Percentiles rank a stretch among this genome's conserved stretches.
These are phyloP conservation scores for Monosporascus sp. DNA, from an alignment of 2,329 filamentous ascomycete genomes.

Conservation along the genomic window DNA sequence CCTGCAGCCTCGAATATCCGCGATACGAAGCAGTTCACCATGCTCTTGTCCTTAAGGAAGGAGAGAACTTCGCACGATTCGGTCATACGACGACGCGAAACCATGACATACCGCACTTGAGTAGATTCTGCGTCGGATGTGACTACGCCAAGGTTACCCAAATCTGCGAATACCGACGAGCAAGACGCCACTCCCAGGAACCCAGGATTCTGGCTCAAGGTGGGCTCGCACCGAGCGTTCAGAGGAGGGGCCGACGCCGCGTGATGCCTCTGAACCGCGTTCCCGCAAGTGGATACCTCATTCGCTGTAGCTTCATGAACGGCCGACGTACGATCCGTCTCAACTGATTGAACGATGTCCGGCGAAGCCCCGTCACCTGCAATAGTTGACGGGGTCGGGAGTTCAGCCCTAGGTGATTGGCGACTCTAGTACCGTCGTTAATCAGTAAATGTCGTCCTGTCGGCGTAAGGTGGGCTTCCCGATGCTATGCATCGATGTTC, in stretches of 20 bases:
- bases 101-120: slow-evolving; percentile 17
- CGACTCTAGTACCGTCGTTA: slow-evolving; percentile 11
- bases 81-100: slow-evolving; percentile 26
- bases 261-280: slow-evolving; percentile 16
- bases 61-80: slow-evolving; percentile 27
- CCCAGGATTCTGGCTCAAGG: slow-evolving; percentile 18
- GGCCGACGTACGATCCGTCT: slow-evolving; percentile 8
- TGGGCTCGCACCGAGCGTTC: slow-evolving; percentile 13
- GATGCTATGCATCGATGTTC: neutral
- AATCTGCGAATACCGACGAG: slow-evolving; percentile 26
- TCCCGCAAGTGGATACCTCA: slow-evolving; percentile 1
- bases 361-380: slow-evolving; percentile 11
- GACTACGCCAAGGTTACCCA: slow-evolving; percentile 21
- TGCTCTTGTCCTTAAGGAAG: slow-evolving; percentile 25
- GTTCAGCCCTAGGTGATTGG: slow-evolving; percentile 7
- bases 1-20: slow-evolving; percentile 25
- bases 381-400: slow-evolving; percentile 18
- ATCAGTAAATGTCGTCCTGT: slow-evolving; percentile 1
- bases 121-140: slow-evolving; percentile 19
- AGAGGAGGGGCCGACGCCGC: slow-evolving; percentile 28
- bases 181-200: slow-evolving; percentile 28
- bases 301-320: neutral
- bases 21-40: slow-evolving; percentile 24
- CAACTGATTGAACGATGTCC: slow-evolving; percentile 15
- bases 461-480: neutral